phyloP scores from a whole-genome alignment of 2,329 filamentous ascomycete species.

The Mycosphaerelloides madeirae region DNA sequence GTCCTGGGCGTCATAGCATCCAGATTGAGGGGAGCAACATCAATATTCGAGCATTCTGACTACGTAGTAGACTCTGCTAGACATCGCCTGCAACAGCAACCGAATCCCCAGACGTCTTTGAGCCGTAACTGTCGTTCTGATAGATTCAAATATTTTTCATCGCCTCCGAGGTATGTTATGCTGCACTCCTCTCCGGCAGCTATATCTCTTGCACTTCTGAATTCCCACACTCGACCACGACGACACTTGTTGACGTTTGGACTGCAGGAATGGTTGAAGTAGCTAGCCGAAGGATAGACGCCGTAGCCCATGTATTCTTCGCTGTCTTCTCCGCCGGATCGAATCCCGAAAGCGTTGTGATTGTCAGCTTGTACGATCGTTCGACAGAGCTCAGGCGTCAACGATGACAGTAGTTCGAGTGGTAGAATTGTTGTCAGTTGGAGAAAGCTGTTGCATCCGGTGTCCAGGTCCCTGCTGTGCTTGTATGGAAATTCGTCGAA shows the following conservation, averaged over 20 bases:
- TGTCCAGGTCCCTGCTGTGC: slow-evolving; percentile 36
- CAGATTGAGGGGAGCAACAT: neutral
- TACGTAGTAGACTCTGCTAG: slow-evolving; percentile 3
- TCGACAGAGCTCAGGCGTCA: slow-evolving; percentile 34
- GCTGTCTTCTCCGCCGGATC: slow-evolving; percentile 37
- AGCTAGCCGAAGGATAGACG: slow-evolving; percentile 44
- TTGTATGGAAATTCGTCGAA: slow-evolving; percentile 40
- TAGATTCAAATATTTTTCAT: slow-evolving; percentile 39
- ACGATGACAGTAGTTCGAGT: slow-evolving; percentile 28
- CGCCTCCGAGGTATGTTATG: slow-evolving; percentile 47
- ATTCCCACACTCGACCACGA: slow-evolving; percentile 39
- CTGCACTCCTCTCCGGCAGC: slow-evolving; percentile 40
- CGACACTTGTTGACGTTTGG: slow-evolving; percentile 43
- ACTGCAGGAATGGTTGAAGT: slow-evolving; percentile 47
- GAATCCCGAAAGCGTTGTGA: slow-evolving; percentile 47
- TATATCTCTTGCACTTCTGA: slow-evolving; percentile 35
- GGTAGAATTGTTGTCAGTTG: slow-evolving; percentile 42
- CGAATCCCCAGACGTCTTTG: slow-evolving; percentile 43
- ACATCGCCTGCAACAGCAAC: slow-evolving; percentile 41
- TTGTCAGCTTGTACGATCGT: slow-evolving; percentile 38
- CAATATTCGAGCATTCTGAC: too few species aligned
- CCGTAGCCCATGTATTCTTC: slow-evolving; percentile 48
- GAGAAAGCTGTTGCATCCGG: slow-evolving; percentile 39
- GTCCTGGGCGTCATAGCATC: too few species aligned
- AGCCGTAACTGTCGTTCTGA: slow-evolving; percentile 36